Conservation (phyloP, 148 eudicot species). For the Rhododendron ferrugineum region DNA sequence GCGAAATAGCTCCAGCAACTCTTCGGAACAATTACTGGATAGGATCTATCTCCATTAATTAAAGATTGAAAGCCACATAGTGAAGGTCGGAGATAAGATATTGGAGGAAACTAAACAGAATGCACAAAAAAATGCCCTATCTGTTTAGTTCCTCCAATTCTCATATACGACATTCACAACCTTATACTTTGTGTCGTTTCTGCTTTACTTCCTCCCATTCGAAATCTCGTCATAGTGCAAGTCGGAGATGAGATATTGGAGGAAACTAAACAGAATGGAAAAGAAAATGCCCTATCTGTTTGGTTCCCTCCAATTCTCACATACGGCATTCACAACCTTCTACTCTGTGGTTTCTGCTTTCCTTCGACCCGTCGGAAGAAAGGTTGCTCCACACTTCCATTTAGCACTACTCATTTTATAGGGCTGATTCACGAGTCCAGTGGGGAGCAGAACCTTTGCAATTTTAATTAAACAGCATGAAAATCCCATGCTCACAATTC, state of each 20-base stretch:
- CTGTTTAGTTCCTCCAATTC: not conserved
- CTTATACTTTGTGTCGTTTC: not conserved
- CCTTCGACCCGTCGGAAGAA: not conserved
- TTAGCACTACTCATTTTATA: not conserved
- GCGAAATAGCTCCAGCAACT: no score
- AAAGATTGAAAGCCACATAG: not conserved
- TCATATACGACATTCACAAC: not conserved
- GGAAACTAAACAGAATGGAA: not conserved
- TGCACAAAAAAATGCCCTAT: not conserved
- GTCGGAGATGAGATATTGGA: not conserved
- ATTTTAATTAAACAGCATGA: not conserved
- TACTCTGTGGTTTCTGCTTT: not conserved
- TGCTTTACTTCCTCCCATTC: not conserved
- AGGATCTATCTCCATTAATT: no score
- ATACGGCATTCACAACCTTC: not conserved
- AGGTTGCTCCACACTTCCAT: not conserved
- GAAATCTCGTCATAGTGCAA: not conserved
- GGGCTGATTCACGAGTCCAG: not conserved
- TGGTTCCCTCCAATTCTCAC: constrained; percentile 1
- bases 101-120: not conserved
- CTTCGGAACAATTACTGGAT: no score
- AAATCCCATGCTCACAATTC: not conserved
- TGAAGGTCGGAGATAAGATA: not conserved
- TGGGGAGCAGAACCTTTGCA: not conserved
- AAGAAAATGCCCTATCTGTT: not conserved